Evolutionary conservation across 495 filamentous ascomycete species (phyloP).

Genomic region (Aspergillus homomorphus): DNA sequence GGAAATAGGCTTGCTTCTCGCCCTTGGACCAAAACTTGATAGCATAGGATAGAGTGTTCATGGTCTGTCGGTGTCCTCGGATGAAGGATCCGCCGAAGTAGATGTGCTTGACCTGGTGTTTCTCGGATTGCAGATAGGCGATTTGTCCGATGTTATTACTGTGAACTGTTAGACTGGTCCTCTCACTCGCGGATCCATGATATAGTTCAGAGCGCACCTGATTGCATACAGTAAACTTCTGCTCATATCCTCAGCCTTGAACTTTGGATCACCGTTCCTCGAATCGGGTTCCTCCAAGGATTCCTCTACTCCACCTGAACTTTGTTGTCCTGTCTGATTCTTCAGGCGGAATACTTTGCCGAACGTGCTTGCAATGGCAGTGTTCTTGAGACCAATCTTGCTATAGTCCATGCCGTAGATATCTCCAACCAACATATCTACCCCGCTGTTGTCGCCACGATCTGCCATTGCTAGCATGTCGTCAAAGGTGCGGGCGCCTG

Average conservation of each 20-base stretch:
- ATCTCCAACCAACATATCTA: slow-evolving; percentile 97
- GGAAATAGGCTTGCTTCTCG: slow-evolving; percentile 89
- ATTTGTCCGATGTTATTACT: slow-evolving; percentile 99
- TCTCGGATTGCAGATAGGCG: slow-evolving; percentile 89
- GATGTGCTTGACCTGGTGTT: slow-evolving; percentile 84
- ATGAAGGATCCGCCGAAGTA: slow-evolving; percentile 99
- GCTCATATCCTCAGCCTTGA: slow-evolving; percentile 64
- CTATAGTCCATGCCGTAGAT: slow-evolving; percentile 95
- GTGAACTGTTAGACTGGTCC: slow-evolving; percentile 19
- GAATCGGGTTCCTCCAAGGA: slow-evolving; percentile 48
- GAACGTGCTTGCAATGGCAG: slow-evolving; percentile 90
- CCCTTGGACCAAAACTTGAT: slow-evolving; percentile 98
- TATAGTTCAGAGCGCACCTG: slow-evolving; percentile 43
- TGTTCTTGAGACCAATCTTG: slow-evolving; percentile 92
- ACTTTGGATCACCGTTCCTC: slow-evolving; percentile 35
- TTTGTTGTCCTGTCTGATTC: slow-evolving; percentile 58
- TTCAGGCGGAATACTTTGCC: slow-evolving; percentile 94
- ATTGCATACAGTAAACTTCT: slow-evolving; percentile 77
- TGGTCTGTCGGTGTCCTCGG: slow-evolving; percentile 91
- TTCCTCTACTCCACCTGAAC: slow-evolving; percentile 33
- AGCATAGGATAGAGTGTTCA: slow-evolving; percentile 93
- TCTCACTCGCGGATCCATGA: not conserved
- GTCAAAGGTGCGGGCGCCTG: slow-evolving; percentile 86
- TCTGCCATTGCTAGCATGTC: slow-evolving; percentile 96
- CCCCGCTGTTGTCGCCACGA: slow-evolving; percentile 81